These are phyloP conservation scores for Lolium perenne DNA, from an alignment of 176 grass and related monocot genomes.

Conservation along the genomic window DNA sequence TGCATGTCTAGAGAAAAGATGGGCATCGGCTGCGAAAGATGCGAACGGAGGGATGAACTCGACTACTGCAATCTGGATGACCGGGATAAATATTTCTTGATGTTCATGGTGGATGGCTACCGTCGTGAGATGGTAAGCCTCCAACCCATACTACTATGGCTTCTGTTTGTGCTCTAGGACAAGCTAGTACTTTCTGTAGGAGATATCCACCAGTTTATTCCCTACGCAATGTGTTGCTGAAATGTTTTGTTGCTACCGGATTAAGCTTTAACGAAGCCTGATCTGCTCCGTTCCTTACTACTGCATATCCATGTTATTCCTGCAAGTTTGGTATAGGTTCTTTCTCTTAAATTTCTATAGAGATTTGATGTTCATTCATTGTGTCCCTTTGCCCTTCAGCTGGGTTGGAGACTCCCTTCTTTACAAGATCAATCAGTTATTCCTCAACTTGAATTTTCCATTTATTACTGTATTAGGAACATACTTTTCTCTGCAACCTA, in stretches of 20 bases:
- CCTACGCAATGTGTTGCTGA: neutral
- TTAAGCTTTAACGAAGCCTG: neutral
- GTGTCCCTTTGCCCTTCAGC: neutral
- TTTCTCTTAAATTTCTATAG: neutral
- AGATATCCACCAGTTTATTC: neutral
- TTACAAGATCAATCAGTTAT: neutral
- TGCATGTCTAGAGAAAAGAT: neutral
- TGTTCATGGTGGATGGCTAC: conserved; percentile 11
- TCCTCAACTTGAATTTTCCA: neutral
- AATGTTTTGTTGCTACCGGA: neutral
- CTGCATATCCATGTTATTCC: neutral
- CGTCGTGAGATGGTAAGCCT: conserved; percentile 4
- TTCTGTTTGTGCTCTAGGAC: neutral
- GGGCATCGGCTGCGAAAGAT: conserved; percentile 17
- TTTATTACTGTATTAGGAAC: neutral
- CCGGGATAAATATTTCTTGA: conserved; percentile 13
- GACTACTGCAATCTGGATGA: conserved; percentile 31
- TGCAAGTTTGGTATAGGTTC: neutral
- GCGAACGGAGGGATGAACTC: conserved; percentile 17
- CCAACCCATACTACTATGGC: neutral
- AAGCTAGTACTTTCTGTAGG: neutral
- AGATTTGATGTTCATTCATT: neutral
- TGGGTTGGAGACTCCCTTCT: neutral
- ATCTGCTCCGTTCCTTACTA: neutral
- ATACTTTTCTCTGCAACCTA: neutral